Evolutionary conservation across 257 asterid species (phyloP).

Genomic region (Ilex asprella): DNA sequence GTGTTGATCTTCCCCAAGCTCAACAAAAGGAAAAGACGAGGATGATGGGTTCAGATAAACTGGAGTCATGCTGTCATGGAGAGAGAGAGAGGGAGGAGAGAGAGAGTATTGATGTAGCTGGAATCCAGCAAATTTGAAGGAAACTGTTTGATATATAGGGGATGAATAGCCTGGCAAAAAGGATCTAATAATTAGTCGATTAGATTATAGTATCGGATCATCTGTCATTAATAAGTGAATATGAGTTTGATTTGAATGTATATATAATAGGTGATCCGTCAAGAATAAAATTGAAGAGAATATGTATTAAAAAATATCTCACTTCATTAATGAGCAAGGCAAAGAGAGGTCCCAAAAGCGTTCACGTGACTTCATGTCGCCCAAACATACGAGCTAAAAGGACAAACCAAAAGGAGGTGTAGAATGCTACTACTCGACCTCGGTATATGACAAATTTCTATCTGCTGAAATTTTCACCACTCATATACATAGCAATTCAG

Average conservation of each 20-base stretch:
- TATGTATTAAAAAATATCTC: too few relatives aligned
- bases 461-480: not conserved
- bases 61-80: not conserved
- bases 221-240: too few relatives aligned
- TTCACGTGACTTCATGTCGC: conserved; percentile 1
- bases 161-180: not conserved
- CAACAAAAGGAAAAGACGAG: not conserved
- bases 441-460: not conserved
- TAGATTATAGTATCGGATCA: too few relatives aligned
- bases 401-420: conserved; percentile 1
- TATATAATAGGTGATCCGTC: too few relatives aligned
- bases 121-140: not conserved
- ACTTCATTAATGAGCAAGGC: too few relatives aligned
- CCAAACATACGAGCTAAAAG: not conserved
- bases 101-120: not conserved
- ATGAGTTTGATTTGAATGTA: too few relatives aligned
- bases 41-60: not conserved
- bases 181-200: not conserved
- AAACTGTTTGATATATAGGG: not conserved
- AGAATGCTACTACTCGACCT: not conserved
- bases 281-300: too few relatives aligned
- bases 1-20: too few relatives aligned
- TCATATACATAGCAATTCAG: not conserved
- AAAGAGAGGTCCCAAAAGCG: not conserved
- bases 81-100: not conserved